These are phyloP conservation scores for Coemansia sp. DNA, from an alignment of 192 early-diverging fungal genomes.

Conservation along the genomic window DNA sequence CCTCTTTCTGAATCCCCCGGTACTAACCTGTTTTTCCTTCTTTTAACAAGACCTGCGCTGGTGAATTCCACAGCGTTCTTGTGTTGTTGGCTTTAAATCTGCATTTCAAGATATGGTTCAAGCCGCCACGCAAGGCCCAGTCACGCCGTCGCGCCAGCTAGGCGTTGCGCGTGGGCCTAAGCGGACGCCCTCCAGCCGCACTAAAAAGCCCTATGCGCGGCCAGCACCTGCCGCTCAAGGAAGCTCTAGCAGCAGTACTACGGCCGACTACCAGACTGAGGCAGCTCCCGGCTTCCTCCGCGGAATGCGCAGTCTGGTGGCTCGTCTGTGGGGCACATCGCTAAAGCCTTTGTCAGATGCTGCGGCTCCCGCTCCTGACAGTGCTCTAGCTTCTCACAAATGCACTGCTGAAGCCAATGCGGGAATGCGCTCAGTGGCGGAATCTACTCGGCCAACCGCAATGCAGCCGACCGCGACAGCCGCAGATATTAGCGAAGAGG, in stretches of 20 bases:
- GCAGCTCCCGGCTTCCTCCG: slow-evolving; percentile 32
- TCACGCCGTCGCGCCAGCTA: slow-evolving; percentile 33
- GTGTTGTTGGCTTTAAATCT: not conserved
- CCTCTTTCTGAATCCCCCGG: not conserved
- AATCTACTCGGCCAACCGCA: not conserved
- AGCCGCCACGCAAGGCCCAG: slow-evolving; percentile 23
- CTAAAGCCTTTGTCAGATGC: slow-evolving; percentile 18
- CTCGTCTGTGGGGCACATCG: slow-evolving; percentile 47
- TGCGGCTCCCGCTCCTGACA: not conserved
- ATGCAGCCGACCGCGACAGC: not conserved
- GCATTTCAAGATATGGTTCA: slow-evolving; percentile 32
- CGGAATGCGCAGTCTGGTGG: slow-evolving; percentile 51
- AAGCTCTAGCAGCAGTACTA: not conserved
- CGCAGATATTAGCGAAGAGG: not conserved
- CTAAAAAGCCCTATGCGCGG: slow-evolving; percentile 43
- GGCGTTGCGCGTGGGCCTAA: slow-evolving; percentile 41
- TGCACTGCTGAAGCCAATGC: not conserved
- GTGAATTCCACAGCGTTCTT: not conserved
- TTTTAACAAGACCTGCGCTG: not conserved
- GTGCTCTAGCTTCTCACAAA: not conserved
- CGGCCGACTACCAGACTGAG: slow-evolving; percentile 15
- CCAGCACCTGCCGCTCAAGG: not conserved
- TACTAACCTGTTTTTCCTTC: not conserved
- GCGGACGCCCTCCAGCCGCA: slow-evolving; percentile 40
- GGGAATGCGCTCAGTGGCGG: not conserved